A percentile compares a stretch with the other conserved stretches of the same genome.
Evolutionary conservation across 257 asterid genomes (phyloP).

Genomic region (Solanum tarijense): DNA sequence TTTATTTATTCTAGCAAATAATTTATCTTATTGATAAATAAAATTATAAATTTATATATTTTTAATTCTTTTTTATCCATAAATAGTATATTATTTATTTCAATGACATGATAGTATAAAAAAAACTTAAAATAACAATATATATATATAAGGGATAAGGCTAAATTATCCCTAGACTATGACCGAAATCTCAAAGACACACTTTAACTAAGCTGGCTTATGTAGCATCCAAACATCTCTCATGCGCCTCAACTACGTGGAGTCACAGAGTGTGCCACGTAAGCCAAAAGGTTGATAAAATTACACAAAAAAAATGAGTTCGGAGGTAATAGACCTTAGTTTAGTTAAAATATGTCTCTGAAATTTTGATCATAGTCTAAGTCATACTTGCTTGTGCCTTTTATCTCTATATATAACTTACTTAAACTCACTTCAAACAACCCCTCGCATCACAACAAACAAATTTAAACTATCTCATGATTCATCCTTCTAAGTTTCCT

Average conservation of each 20-base stretch:
- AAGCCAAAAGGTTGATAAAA: too few species aligned
- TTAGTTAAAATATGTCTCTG: rapidly evolving
- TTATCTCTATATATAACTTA: too few species aligned
- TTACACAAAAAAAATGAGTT: too few species aligned
- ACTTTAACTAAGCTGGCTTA: rapidly evolving
- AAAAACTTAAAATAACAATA: neutral
- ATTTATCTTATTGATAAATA: neutral
- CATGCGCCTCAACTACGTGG: too few species aligned
- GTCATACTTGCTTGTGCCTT: too few species aligned
- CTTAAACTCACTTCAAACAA: neutral
- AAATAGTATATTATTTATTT: neutral
- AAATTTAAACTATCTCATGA: neutral
- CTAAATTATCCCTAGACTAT: too few species aligned
- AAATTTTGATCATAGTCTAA: too few species aligned
- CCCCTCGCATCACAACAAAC: neutral
- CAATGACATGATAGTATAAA: neutral
- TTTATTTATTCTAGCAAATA: neutral
- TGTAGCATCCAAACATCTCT: too few species aligned
- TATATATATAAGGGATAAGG: too few species aligned
- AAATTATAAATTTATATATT: too few species aligned
- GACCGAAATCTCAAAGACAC: too few species aligned
- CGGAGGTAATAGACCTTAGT: rapidly evolving
- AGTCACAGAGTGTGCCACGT: too few species aligned
- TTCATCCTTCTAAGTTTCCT: neutral
- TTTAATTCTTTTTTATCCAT: rapidly evolving